Evolutionary conservation across 257 asterid genomes (phyloP).

Genomic region (Datura wrightii): DNA sequence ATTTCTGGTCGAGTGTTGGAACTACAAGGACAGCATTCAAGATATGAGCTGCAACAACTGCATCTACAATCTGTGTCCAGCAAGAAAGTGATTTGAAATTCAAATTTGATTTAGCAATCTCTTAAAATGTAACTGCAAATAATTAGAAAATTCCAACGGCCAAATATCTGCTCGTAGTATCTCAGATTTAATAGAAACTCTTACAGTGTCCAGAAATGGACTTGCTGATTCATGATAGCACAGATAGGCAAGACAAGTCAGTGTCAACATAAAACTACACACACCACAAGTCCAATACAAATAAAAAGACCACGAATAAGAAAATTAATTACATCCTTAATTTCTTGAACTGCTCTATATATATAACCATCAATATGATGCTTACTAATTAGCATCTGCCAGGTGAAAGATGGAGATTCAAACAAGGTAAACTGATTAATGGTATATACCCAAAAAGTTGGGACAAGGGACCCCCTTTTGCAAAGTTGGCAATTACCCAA

Average conservation of each 20-base stretch:
- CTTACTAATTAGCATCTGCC: not conserved
- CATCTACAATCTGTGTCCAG: slow-evolving; percentile 71
- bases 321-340: not conserved
- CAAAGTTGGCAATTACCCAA: not conserved
- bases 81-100: not conserved
- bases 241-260: not conserved
- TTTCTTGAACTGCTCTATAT: not conserved
- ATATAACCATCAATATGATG: not conserved
- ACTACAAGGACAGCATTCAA: slow-evolving; percentile 74
- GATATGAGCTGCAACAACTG: slow-evolving; percentile 79
- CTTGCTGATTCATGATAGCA: not conserved
- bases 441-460: not conserved
- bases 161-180: not conserved
- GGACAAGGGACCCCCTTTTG: not conserved
- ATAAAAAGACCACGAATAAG: not conserved
- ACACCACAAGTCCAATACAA: not conserved
- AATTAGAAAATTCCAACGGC: not conserved
- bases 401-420: not conserved
- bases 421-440: not conserved
- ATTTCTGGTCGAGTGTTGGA: slow-evolving; percentile 73
- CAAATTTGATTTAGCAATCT: not conserved
- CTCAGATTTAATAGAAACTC: not conserved
- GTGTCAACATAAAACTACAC: not conserved
- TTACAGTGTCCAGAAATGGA: not conserved
- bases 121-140: not conserved